phyloP scores from a whole-genome alignment of 768 basidiomycete genomes.

The Podaxis sp. region DNA sequence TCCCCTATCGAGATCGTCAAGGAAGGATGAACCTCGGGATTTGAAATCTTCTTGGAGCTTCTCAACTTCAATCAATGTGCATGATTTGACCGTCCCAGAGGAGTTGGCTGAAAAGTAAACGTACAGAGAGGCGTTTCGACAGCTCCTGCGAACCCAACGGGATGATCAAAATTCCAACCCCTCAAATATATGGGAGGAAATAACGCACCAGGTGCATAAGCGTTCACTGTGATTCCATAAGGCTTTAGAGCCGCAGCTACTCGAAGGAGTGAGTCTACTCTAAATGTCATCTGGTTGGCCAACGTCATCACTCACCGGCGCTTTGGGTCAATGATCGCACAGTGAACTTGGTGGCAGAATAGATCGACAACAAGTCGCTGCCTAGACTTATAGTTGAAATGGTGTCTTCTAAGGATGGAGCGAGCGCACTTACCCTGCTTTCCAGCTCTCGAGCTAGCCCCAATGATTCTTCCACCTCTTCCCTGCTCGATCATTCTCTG shows the following conservation, averaged over 20 bases:
- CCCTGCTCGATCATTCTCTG: conserved; percentile 57
- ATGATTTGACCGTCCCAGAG: not conserved
- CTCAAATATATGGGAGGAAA: too few species aligned
- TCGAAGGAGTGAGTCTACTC: not conserved
- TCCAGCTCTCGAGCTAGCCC: conserved; percentile 31
- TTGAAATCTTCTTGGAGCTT: not conserved
- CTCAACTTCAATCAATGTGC: not conserved
- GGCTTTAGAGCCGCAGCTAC: conserved; percentile 32
- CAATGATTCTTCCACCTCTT: conserved; percentile 51
- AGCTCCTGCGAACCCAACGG: not conserved
- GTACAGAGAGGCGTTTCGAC: conserved; percentile 5
- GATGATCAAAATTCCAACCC: not conserved
- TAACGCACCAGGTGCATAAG: conserved; percentile 32
- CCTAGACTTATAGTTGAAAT: not conserved
- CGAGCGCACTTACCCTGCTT: conserved; percentile 20
- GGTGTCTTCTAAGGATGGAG: conserved; percentile 16
- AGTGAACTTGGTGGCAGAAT: conserved; percentile 35
- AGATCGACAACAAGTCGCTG: conserved; percentile 16
- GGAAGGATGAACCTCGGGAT: not conserved
- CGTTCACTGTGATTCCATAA: conserved; percentile 38
- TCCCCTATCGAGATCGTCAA: not conserved
- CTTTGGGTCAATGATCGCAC: conserved; percentile 35
- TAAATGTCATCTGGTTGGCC: not conserved
- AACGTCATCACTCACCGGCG: conserved; percentile 23
- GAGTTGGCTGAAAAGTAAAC: not conserved